These are phyloP conservation scores for Coffea humblotiana DNA, from an alignment of 305 asterid species.

Conservation along the genomic window DNA sequence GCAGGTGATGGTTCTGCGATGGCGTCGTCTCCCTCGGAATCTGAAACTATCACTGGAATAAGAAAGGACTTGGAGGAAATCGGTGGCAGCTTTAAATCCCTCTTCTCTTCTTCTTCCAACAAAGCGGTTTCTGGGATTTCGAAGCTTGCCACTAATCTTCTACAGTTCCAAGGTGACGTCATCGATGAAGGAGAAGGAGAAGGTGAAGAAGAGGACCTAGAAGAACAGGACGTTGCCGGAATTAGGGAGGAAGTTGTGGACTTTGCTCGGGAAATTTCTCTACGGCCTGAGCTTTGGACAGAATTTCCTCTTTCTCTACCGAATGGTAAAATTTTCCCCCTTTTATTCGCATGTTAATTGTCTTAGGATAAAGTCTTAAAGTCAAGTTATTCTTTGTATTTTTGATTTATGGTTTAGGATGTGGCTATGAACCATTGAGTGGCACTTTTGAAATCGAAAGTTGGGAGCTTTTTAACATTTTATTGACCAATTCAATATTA, in stretches of 20 bases:
- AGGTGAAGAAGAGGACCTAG: slow-evolving; percentile 19
- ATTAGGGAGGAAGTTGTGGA: slow-evolving; percentile 55
- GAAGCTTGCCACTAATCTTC: slow-evolving; percentile 51
- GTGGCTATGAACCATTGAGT: not conserved
- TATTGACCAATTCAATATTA: not conserved
- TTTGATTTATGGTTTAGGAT: not conserved
- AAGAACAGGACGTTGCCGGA: slow-evolving; percentile 33
- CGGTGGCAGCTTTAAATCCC: slow-evolving; percentile 63
- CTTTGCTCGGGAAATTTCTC: slow-evolving; percentile 48
- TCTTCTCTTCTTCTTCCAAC: slow-evolving; percentile 52
- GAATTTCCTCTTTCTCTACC: slow-evolving; percentile 67
- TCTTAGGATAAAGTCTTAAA: not conserved
- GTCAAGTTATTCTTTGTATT: not conserved
- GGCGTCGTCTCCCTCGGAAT: slow-evolving; percentile 25
- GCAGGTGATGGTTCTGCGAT: not conserved
- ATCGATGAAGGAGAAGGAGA: slow-evolving; percentile 24
- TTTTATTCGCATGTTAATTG: not conserved
- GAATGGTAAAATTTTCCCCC: slow-evolving; percentile 35
- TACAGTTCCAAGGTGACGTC: slow-evolving; percentile 37
- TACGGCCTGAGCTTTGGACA: slow-evolving; percentile 65
- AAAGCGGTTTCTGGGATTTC: slow-evolving; percentile 31
- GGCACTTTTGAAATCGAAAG: not conserved
- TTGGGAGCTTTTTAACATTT: slow-evolving; percentile 3
- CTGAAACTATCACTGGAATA: slow-evolving; percentile 50
- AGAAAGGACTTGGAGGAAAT: slow-evolving; percentile 68